Evolutionary conservation across 2,329 filamentous ascomycete species (phyloP).

Genomic region (Metarhizium album): DNA sequence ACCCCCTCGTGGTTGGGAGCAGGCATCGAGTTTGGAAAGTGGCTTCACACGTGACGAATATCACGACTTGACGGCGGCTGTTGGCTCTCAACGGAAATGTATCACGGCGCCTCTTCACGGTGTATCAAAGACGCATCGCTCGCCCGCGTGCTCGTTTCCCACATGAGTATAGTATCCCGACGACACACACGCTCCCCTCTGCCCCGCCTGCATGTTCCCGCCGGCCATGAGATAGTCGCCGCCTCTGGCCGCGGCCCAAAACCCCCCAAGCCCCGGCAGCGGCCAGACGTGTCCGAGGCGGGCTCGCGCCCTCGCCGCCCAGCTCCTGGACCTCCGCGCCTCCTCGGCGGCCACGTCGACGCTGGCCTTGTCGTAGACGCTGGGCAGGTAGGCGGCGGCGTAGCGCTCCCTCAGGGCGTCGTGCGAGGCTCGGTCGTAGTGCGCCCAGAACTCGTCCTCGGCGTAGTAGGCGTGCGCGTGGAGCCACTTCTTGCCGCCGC

Average conservation of each 20-base stretch:
- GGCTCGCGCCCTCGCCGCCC: constrained; percentile 20
- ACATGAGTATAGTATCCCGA: neutral
- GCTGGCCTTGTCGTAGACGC: constrained; percentile 58
- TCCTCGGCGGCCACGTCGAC: constrained; percentile 30
- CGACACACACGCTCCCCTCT: neutral
- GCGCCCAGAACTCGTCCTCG: constrained; percentile 56
- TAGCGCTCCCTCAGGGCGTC: constrained; percentile 48
- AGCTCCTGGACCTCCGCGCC: constrained; percentile 19
- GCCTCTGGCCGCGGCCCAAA: constrained; percentile 32
- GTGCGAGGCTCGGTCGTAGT: constrained; percentile 51
- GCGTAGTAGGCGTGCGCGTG: constrained; percentile 61
- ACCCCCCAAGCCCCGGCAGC: constrained; percentile 33
- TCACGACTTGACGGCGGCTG: too few species aligned
- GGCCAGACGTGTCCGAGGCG: constrained; percentile 24
- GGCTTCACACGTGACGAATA: too few species aligned
- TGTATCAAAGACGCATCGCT: too few species aligned
- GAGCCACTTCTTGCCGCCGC: constrained; percentile 56
- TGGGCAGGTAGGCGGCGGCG: constrained; percentile 46
- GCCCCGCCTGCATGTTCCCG: neutral
- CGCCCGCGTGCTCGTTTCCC: too few species aligned
- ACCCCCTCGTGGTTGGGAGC: too few species aligned
- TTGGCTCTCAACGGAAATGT: too few species aligned
- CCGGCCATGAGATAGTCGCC: constrained; percentile 35
- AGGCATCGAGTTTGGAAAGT: too few species aligned
- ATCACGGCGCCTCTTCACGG: too few species aligned